phyloP scores from a whole-genome alignment of 2,329 filamentous ascomycete genomes.

The Nemania serpens region DNA sequence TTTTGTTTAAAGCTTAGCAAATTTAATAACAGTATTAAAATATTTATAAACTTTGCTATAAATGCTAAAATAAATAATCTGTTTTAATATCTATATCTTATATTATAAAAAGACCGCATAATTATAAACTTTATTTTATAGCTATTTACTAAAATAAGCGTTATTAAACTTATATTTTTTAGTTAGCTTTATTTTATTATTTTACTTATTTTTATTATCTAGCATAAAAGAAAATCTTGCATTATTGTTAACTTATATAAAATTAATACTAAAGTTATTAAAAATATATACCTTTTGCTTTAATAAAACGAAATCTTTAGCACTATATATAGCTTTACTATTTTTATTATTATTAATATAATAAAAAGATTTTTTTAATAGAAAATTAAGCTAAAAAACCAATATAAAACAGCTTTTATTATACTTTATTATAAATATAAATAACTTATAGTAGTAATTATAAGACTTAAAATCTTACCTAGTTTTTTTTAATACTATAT shows the following conservation, averaged over 20 bases:
- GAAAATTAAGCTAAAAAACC: neutral
- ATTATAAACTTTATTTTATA: neutral
- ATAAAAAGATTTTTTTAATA: slow-evolving; percentile 2
- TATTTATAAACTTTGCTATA: neutral
- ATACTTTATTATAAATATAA: neutral
- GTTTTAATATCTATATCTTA: neutral
- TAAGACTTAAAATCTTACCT: neutral
- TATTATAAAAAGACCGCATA: neutral
- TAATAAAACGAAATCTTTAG: neutral
- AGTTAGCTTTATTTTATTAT: neutral
- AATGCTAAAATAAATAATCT: neutral
- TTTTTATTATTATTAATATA: neutral
- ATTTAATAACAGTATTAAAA: no score
- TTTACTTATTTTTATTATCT: neutral
- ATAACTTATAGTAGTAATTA: neutral
- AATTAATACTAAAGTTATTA: neutral
- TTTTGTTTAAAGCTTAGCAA: no score
- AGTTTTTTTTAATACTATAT: neutral
- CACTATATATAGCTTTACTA: neutral
- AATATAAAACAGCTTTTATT: neutral
- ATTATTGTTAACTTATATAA: neutral
- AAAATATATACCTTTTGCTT: neutral
- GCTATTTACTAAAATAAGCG: neutral
- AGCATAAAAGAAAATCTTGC: neutral
- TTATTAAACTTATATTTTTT: neutral